phyloP scores from a whole-genome alignment of 306 rosid species.

The Citrullus amarus region DNA sequence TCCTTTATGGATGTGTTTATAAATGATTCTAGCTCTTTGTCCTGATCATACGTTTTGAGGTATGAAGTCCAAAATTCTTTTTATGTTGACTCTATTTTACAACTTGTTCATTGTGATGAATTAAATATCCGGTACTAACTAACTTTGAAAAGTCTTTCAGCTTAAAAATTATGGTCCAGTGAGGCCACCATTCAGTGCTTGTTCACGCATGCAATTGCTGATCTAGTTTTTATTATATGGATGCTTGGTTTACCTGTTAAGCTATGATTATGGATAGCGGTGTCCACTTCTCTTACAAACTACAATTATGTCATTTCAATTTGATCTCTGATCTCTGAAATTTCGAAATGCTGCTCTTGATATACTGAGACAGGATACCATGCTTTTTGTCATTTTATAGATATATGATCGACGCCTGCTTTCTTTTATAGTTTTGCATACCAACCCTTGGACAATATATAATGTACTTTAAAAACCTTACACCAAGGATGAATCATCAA shows the following conservation, averaged over 20 bases:
- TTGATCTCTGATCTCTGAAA: neutral
- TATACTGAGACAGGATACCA: neutral
- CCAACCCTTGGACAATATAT: constrained; percentile 3
- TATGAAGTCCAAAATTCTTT: constrained; percentile 21
- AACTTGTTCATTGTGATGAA: constrained; percentile 13
- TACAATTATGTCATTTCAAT: neutral
- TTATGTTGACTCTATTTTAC: constrained; percentile 5
- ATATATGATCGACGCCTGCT: constrained; percentile 15
- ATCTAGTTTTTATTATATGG: neutral
- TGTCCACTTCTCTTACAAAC: neutral
- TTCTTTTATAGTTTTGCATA: neutral
- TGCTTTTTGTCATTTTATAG: constrained; percentile 5
- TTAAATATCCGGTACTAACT: constrained; percentile 2
- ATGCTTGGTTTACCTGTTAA: constrained; percentile 6
- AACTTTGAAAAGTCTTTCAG: constrained; percentile 10
- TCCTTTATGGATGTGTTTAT: constrained; percentile 19
- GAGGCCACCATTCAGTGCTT: constrained; percentile 5
- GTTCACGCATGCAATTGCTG: neutral
- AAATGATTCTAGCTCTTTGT: constrained; percentile 22
- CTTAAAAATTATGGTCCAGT: constrained; percentile 8
- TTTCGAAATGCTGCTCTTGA: constrained; percentile 2
- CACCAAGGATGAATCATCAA: constrained; percentile 15
- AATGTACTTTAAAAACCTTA: neutral
- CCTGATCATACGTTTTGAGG: constrained; percentile 28
- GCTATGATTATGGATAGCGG: neutral